A percentile compares a stretch with the other conserved stretches of the same genome.
Evolutionary conservation across 2,329 filamentous ascomycete genomes (phyloP).

Genomic region (Colletotrichum incanum): DNA sequence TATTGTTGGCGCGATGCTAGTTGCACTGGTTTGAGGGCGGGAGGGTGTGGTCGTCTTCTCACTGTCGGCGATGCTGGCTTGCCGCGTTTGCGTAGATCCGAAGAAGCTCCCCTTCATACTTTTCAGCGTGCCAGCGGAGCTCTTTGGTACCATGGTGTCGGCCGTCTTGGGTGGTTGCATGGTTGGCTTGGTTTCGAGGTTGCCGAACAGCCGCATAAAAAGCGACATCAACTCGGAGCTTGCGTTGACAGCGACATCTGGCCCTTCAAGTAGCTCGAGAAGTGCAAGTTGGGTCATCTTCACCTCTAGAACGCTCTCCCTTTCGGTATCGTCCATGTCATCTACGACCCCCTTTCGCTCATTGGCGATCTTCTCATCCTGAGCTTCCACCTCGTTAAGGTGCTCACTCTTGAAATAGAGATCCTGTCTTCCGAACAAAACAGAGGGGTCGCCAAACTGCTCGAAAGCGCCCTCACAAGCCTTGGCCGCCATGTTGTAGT

Average conservation of each 20-base stretch:
- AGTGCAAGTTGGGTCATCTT: conserved; percentile 95
- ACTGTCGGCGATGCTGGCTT: conserved; percentile 52
- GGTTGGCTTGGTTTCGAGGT: conserved; percentile 62
- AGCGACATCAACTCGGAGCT: conserved; percentile 88
- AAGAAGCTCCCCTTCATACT: conserved; percentile 85
- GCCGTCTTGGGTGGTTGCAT: conserved; percentile 59
- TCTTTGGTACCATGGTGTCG: conserved; percentile 67
- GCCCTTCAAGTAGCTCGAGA: conserved; percentile 86
- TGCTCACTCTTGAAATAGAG: conserved; percentile 76
- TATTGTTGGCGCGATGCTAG: conserved; percentile 75
- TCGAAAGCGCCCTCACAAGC: conserved; percentile 94
- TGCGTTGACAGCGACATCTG: conserved; percentile 88
- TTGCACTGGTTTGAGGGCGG: conserved; percentile 57
- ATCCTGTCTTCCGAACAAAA: conserved; percentile 77
- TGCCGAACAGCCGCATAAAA: conserved; percentile 85
- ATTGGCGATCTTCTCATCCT: conserved; percentile 50
- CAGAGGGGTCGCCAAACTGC: conserved; percentile 81
- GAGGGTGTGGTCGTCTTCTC: conserved; percentile 55
- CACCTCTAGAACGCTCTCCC: conserved; percentile 89
- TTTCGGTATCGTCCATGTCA: conserved; percentile 87
- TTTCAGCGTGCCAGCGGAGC: conserved; percentile 78
- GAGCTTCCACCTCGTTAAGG: conserved; percentile 67
- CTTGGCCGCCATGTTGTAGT: conserved; percentile 84
- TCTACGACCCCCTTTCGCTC: conserved; percentile 73
- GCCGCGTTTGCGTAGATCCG: conserved; percentile 67